Conservation (phyloP, 257 asterid species). For the Salvia rosmarinus region DNA sequence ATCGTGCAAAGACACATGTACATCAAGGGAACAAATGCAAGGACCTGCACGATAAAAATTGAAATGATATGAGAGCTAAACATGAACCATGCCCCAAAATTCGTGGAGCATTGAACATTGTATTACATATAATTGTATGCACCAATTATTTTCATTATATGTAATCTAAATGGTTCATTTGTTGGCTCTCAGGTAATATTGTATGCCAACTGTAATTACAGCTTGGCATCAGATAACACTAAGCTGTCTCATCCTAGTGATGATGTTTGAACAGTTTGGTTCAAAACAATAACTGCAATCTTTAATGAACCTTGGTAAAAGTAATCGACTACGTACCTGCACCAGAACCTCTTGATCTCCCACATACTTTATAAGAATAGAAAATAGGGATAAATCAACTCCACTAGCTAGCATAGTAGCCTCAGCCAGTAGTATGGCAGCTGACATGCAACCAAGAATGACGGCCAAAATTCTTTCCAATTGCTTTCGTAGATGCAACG, state of each 20-base stretch:
- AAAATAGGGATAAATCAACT: conserved; percentile 93
- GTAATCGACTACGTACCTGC: conserved; percentile 63
- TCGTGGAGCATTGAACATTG: conserved; percentile 1
- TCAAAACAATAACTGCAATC: conserved; percentile 6
- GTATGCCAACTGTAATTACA: neutral
- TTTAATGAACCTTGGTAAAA: conserved; percentile 23
- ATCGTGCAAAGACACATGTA: conserved; percentile 96
- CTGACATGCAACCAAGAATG: conserved; percentile 94
- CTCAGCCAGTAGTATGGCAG: conserved; percentile 90
- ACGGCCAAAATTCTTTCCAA: conserved; percentile 69
- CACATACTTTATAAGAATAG: conserved; percentile 85
- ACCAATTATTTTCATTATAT: neutral
- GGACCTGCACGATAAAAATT: conserved; percentile 54
- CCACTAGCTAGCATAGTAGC: conserved; percentile 94
- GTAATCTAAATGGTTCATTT: neutral
- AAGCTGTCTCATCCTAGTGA: neutral
- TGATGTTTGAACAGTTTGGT: neutral
- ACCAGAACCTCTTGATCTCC: conserved; percentile 89
- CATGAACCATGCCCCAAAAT: conserved; percentile 6
- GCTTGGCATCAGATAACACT: neutral
- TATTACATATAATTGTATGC: neutral
- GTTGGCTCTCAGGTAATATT: neutral
- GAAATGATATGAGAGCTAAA: conserved; percentile 26
- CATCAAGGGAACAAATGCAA: conserved; percentile 93
- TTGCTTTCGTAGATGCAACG: conserved; percentile 84